A percentile compares a stretch with the other conserved stretches of the same genome.
These are phyloP conservation scores for Fusarium secorum DNA, from an alignment of 2,329 filamentous ascomycete species.

Conservation along the genomic window DNA sequence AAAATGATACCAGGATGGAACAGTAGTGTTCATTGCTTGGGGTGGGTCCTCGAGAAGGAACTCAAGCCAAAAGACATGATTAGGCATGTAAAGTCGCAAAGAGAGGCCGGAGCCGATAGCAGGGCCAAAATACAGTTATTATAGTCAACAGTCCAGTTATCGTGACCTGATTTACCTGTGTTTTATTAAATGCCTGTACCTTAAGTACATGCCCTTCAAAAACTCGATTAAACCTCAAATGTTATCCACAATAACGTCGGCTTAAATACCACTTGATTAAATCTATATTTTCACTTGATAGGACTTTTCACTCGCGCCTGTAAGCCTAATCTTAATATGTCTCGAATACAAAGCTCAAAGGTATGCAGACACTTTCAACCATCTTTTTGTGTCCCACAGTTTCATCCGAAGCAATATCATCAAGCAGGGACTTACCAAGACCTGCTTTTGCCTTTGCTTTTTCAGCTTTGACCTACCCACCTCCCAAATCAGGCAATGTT, in stretches of 20 bases:
- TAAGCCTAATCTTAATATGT: no score
- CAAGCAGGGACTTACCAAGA: rapidly evolving
- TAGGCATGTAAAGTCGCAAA: rapidly evolving
- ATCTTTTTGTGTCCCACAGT: not conserved
- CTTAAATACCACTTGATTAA: rapidly evolving
- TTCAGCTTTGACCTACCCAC: not conserved
- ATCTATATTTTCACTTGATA: rapidly evolving
- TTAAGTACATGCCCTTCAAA: rapidly evolving
- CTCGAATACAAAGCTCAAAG: not conserved
- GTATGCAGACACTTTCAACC: rapidly evolving
- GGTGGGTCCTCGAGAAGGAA: not conserved
- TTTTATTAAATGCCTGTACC: rapidly evolving
- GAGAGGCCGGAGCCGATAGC: rapidly evolving
- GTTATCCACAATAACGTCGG: not conserved
- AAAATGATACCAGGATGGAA: not conserved
- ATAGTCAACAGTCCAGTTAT: rapidly evolving
- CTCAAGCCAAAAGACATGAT: not conserved
- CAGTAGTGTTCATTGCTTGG: rapidly evolving
- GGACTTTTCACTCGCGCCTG: rapidly evolving
- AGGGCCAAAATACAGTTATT: rapidly evolving
- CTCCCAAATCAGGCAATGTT: rapidly evolving
- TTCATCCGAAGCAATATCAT: not conserved
- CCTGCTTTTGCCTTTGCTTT: no score
- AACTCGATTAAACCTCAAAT: not conserved
- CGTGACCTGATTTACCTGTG: rapidly evolving